phyloP scores from a whole-genome alignment of 306 rosid genomes.

The Cyamopsis tetragonoloba region DNA sequence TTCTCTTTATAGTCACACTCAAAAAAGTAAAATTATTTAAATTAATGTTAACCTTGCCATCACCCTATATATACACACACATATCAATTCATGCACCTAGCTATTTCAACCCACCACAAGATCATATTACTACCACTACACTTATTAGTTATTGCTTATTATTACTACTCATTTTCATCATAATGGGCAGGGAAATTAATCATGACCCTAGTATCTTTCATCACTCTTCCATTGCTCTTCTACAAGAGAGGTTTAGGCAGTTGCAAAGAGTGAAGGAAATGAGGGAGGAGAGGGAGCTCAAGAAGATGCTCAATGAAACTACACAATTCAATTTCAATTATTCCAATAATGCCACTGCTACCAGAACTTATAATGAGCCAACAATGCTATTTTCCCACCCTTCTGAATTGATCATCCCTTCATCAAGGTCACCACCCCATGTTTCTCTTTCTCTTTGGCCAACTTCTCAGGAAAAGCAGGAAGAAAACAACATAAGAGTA shows the following conservation, averaged over 20 bases:
- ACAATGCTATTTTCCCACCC: conserved; percentile 34
- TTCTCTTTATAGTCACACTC: conserved; percentile 44
- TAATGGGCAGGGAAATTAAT: conserved; percentile 54
- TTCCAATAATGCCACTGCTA: conserved; percentile 5
- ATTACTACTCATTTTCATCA: not conserved
- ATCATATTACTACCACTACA: not conserved
- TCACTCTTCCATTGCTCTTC: conserved; percentile 72
- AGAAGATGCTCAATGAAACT: conserved; percentile 37
- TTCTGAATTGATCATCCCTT: conserved; percentile 29
- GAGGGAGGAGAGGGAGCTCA: conserved; percentile 74
- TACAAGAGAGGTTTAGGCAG: conserved; percentile 87
- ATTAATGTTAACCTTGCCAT: conserved; percentile 33
- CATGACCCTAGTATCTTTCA: conserved; percentile 34
- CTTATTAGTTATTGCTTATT: too few species aligned
- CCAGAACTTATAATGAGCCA: not conserved
- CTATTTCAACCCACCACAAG: not conserved
- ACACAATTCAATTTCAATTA: conserved; percentile 34
- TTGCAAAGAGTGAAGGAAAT: conserved; percentile 78
- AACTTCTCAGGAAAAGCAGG: conserved; percentile 23
- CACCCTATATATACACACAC: conserved; percentile 32
- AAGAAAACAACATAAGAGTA: conserved; percentile 6
- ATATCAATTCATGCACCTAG: conserved; percentile 13
- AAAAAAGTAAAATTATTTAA: not conserved
- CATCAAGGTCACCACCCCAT: conserved; percentile 41
- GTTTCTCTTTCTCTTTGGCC: conserved; percentile 74